Percentiles rank a stretch among this genome's conserved stretches.
Conservation (phyloP, 129 eudicot species). For the Smallanthus sonchifolius region DNA sequence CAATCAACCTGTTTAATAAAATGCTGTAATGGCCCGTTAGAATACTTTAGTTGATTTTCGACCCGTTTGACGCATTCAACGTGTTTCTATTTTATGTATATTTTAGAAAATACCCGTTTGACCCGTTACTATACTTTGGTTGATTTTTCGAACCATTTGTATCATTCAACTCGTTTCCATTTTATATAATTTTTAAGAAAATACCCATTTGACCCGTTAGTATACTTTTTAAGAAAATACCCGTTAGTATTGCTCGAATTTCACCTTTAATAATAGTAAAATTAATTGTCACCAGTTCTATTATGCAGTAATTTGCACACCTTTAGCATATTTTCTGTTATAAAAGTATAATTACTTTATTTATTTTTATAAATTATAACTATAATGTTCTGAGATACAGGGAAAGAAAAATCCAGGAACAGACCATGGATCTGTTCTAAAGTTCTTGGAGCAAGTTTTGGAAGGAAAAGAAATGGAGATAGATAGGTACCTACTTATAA, state of each 20-base stretch:
- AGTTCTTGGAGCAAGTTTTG: slow-evolving; percentile 59
- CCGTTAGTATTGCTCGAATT: neutral
- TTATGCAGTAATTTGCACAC: neutral
- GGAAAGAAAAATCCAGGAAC: slow-evolving; percentile 96
- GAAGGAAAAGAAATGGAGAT: slow-evolving; percentile 82
- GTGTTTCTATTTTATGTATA: too few relatives aligned
- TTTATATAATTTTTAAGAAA: neutral
- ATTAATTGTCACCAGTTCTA: neutral
- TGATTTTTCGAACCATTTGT: neutral
- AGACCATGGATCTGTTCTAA: slow-evolving; percentile 53
- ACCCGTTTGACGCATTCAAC: too few relatives aligned
- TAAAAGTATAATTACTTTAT: neutral
- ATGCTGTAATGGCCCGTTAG: too few relatives aligned
- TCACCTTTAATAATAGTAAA: neutral
- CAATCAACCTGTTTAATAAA: too few relatives aligned
- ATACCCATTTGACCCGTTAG: too few relatives aligned
- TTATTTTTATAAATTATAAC: neutral
- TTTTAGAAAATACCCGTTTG: too few relatives aligned
- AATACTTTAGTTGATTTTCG: too few relatives aligned
- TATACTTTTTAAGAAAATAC: neutral
- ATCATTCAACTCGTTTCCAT: neutral
- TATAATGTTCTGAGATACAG: slow-evolving; percentile 33
- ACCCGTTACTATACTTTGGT: too few relatives aligned
- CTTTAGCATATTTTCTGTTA: neutral
- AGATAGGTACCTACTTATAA: slow-evolving; percentile 48